A percentile compares a stretch with the other conserved stretches of the same genome.
Conservation (phyloP, 169 alveolate genomes). For the Toxoplasma gondii region DNA sequence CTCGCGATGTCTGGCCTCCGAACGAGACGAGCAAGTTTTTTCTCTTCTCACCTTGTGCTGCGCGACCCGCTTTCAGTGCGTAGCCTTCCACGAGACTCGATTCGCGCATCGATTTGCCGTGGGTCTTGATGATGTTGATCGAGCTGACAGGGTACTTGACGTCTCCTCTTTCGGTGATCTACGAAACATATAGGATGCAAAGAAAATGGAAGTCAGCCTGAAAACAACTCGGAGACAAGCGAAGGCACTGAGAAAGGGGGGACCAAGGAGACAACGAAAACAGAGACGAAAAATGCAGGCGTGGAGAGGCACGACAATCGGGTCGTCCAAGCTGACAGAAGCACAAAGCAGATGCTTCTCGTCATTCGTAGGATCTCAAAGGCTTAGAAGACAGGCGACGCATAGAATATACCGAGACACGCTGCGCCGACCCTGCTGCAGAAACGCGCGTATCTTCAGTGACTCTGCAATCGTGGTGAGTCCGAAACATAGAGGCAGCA, state of each 20-base stretch:
- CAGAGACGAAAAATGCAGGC: not conserved
- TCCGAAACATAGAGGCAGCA: not conserved
- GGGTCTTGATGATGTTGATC: conserved; percentile 94
- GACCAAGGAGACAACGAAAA: not conserved
- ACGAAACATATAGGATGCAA: not conserved
- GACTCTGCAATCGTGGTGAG: not conserved
- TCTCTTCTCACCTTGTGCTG: conserved; percentile 68
- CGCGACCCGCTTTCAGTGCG: conserved; percentile 64
- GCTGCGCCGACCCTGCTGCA: too few relatives aligned
- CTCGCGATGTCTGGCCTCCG: too few relatives aligned
- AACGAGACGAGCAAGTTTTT: too few relatives aligned
- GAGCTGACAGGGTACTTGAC: conserved; percentile 95
- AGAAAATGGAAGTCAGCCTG: not conserved
- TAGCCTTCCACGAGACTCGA: conserved; percentile 79
- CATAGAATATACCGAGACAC: too few relatives aligned
- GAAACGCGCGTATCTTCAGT: not conserved
- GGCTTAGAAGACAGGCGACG: too few relatives aligned
- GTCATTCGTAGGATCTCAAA: too few relatives aligned
- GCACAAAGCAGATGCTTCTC: too few relatives aligned
- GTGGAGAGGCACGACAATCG: too few relatives aligned
- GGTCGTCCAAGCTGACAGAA: too few relatives aligned
- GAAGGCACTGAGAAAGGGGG: not conserved
- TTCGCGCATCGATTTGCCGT: conserved; percentile 95
- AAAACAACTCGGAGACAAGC: not conserved
- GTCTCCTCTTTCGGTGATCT: conserved; percentile 84